These are phyloP conservation scores for Leccinum aurantiacum DNA, from an alignment of 768 basidiomycete genomes.

Conservation along the genomic window DNA sequence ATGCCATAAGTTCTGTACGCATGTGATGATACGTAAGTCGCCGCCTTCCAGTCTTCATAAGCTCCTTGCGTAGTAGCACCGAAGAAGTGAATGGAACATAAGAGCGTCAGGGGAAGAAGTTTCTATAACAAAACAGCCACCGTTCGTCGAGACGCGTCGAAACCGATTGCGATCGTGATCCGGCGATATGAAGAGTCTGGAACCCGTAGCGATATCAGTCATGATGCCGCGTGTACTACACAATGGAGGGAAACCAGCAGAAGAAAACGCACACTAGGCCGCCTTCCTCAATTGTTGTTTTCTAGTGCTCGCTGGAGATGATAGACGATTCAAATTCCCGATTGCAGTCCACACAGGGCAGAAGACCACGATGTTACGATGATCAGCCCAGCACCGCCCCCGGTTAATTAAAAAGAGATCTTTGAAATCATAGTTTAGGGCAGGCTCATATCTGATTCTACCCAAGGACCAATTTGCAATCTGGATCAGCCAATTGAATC, in stretches of 20 bases:
- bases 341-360: too few species aligned
- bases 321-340: too few species aligned
- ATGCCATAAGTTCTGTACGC: background rate
- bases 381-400: too few species aligned
- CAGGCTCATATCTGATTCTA: too few species aligned
- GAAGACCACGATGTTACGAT: too few species aligned
- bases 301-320: too few species aligned
- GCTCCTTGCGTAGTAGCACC: background rate
- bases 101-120: background rate
- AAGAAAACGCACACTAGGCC: background rate
- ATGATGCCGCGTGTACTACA: too few species aligned
- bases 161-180: background rate
- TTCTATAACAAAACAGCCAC: background rate
- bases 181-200: background rate
- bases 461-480: too few species aligned
- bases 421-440: too few species aligned
- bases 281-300: too few species aligned
- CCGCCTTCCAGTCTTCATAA: background rate
- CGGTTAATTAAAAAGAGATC: too few species aligned
- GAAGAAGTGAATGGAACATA: background rate
- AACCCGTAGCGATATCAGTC: background rate
- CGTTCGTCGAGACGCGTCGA: background rate
- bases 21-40: background rate
- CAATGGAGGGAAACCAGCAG: background rate
- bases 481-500: too few species aligned